phyloP scores from a whole-genome alignment of 2,329 filamentous ascomycete genomes.

The Exophiala calicioides region DNA sequence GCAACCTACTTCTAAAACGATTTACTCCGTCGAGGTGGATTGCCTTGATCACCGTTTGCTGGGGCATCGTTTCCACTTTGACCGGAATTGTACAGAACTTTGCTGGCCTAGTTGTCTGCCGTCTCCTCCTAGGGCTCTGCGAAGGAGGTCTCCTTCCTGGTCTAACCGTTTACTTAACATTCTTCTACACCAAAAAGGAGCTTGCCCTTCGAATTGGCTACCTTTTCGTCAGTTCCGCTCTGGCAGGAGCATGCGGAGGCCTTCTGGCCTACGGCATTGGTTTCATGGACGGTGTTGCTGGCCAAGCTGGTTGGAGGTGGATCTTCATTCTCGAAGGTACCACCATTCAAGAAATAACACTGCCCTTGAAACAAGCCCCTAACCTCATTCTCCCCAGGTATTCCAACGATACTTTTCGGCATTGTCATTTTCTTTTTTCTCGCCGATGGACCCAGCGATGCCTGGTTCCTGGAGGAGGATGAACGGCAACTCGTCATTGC shows the following conservation, averaged over 20 bases:
- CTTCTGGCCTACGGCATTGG: constrained; percentile 54
- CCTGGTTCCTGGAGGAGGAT: constrained; percentile 43
- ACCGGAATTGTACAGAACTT: constrained; percentile 53
- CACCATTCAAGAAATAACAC: too few relatives aligned
- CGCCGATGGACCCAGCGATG: constrained; percentile 48
- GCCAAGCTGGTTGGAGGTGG: constrained; percentile 51
- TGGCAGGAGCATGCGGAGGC: constrained; percentile 56
- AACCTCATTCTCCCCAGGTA: too few relatives aligned
- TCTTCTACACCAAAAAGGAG: constrained; percentile 50
- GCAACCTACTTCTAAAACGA: constrained; percentile 47
- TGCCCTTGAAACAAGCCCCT: too few relatives aligned
- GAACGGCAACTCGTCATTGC: constrained; percentile 57
- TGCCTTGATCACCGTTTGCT: constrained; percentile 41
- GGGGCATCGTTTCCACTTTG: constrained; percentile 54
- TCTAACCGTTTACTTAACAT: constrained; percentile 47
- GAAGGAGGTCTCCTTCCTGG: constrained; percentile 47
- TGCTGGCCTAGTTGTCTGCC: constrained; percentile 48
- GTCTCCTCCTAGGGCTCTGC: constrained; percentile 48
- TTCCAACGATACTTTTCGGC: constrained; percentile 46
- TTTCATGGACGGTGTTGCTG: constrained; percentile 53
- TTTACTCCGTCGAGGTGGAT: constrained; percentile 56
- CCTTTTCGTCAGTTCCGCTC: constrained; percentile 50
- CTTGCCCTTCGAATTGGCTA: constrained; percentile 46
- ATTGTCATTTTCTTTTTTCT: constrained; percentile 47
- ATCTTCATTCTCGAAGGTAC: constrained; percentile 58